A percentile compares a stretch with the other conserved stretches of the same genome.
phyloP scores from a whole-genome alignment of 2,329 filamentous ascomycete species.

The Dactylonectria macrodidyma region DNA sequence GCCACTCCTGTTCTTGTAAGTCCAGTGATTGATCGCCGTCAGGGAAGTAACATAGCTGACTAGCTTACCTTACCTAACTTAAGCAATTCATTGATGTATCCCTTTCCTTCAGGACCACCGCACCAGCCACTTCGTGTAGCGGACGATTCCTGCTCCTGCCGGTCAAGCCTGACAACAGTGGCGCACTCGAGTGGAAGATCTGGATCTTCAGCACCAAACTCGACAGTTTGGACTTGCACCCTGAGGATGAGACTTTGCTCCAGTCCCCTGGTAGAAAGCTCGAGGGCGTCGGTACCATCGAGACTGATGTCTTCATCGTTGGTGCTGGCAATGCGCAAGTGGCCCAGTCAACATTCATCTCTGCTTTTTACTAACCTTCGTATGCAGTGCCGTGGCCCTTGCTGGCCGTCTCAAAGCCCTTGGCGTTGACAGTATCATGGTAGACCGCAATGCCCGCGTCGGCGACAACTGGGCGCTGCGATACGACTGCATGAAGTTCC shows the following conservation, averaged over 20 bases:
- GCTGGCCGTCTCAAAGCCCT: conserved; percentile 34
- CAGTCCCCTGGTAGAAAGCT: not conserved
- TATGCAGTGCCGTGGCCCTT: conserved; percentile 17
- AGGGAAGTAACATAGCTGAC: not conserved
- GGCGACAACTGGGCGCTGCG: conserved; percentile 38
- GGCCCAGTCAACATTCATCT: too few species aligned
- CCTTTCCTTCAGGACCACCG: conserved; percentile 23
- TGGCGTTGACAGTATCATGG: conserved; percentile 32
- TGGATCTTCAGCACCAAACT: conserved; percentile 39
- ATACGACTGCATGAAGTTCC: conserved; percentile 37
- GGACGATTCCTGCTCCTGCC: not conserved
- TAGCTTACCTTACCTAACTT: fast-evolving
- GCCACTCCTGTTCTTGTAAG: conserved; percentile 31
- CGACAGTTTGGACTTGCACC: conserved; percentile 23
- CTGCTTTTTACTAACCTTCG: fast-evolving
- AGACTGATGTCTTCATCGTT: conserved; percentile 32
- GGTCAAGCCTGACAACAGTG: conserved; percentile 2
- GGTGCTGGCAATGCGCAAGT: conserved; percentile 37
- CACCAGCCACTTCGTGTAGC: conserved; percentile 19
- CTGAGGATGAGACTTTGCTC: conserved; percentile 25
- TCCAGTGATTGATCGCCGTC: too few species aligned
- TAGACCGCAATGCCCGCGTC: conserved; percentile 21
- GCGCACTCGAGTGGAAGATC: conserved; percentile 28
- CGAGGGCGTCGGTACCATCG: not conserved
- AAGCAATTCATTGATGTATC: conserved; percentile 37